Base-by-base conservation (phyloP, 371 early-diverging fungal species). In the Apophysomyces ossiformis region DNA sequence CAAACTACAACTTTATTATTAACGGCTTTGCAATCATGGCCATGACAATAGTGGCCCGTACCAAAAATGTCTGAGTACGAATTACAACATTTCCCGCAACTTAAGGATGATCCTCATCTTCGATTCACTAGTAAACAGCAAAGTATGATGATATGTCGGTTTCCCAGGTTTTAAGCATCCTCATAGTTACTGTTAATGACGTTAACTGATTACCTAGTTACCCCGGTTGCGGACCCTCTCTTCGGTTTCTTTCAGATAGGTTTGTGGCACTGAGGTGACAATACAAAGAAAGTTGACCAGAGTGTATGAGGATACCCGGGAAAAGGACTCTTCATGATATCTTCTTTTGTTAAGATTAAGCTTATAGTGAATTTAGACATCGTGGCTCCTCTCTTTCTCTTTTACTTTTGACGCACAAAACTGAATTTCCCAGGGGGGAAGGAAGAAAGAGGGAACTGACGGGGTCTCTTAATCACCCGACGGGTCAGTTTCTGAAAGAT, bases 291-390 rank as follows among this genome's bases (percentile, higher is more conserved):
- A 32, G 47, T 21, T 9, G 21, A 50, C 32, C 2, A 50, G 21
- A 50, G 54, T 18, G 21, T 26, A n/a, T 13, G 41, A 50, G 18
- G 21, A 50, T 50, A 16, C 21, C 54, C 54, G 21, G 54, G 54
- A 26, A 50, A 26, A 50, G 16, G 21, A 50, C 54, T 16, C 11
- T 11, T 47, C 4, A 7, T 26, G 18, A 50, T 50, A 11, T 50
- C 54, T 50, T 5, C 54, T 50, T 50, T 50, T 32, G 35, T 50
- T 50, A 50, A 50, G 54, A 50, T 50, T 50, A 50, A 50, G 21
- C 54, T 50, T 50, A 50, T 26, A 26, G 54, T 26, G 32, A 26
- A 26, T 16, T 50, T 50, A 50, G 54, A 50, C 35, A 50, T 50
- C 54, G 21, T 50, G 54, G 54, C 21, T 50, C 54, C 54, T 50